Percentiles rank a stretch among this genome's conserved stretches.
Evolutionary conservation across 1,284 basidiomycete species (phyloP).

Genomic region (Heterobasidion annosum): DNA sequence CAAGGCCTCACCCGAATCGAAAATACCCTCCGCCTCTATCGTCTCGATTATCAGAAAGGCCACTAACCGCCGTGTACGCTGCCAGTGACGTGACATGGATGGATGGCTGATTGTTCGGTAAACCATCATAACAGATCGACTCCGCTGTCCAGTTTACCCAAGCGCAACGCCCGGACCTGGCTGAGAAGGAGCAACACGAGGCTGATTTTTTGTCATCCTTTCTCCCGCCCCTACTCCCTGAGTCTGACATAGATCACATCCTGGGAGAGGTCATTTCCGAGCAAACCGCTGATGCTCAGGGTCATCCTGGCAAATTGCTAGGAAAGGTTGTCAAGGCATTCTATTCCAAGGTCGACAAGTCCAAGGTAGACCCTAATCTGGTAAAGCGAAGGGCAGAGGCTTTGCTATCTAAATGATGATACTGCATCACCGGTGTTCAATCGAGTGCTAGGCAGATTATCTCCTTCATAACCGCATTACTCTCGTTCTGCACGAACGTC

Average conservation of each 20-base stretch:
- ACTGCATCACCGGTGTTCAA: not conserved
- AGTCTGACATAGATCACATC: slow-evolving; percentile 41
- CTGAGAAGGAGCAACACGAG: slow-evolving; percentile 52
- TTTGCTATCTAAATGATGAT: slow-evolving; percentile 23
- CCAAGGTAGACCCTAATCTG: slow-evolving; percentile 42
- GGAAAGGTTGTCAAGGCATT: slow-evolving; percentile 54
- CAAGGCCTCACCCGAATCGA: slow-evolving; percentile 35
- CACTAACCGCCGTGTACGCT: slow-evolving; percentile 44
- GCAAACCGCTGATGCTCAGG: slow-evolving; percentile 7
- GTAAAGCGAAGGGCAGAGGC: slow-evolving; percentile 43
- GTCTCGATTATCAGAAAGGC: slow-evolving; percentile 49
- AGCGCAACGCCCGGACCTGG: slow-evolving; percentile 56
- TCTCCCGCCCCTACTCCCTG: slow-evolving; percentile 50
- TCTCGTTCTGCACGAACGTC: not conserved
- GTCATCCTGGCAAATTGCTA: slow-evolving; percentile 26
- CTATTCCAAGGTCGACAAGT: slow-evolving; percentile 51
- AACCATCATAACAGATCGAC: slow-evolving; percentile 34
- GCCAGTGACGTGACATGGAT: not conserved
- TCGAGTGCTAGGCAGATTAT: not conserved
- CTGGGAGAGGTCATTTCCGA: slow-evolving; percentile 32
- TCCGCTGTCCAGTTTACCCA: slow-evolving; percentile 45
- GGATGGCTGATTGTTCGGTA: not conserved
- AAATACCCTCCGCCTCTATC: slow-evolving; percentile 36
- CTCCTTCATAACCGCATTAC: not conserved
- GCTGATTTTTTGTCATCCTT: slow-evolving; percentile 42